These are phyloP conservation scores for Globisporangium radiosum DNA, from an alignment of 352 stramenopile species.

Conservation along the genomic window DNA sequence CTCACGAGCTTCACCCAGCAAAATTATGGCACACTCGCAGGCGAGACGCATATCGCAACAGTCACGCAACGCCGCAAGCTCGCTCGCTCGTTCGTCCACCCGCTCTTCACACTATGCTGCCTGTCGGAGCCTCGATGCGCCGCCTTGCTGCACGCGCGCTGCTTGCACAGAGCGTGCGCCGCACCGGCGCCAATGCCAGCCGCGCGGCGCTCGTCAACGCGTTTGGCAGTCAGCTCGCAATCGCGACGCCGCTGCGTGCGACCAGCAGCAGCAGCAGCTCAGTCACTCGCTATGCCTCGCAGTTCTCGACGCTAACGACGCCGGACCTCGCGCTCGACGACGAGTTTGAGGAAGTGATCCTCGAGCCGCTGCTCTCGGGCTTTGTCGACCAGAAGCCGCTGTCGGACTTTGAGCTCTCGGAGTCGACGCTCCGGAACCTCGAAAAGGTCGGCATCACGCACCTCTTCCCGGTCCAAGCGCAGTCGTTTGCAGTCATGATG, in stretches of 20 bases:
- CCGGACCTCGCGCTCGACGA: constrained; percentile 15
- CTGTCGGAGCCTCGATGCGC: constrained; percentile 22
- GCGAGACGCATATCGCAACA: constrained; percentile 8
- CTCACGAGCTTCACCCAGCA: too few species aligned
- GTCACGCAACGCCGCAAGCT: constrained; percentile 6
- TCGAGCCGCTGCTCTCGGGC: constrained; percentile 38
- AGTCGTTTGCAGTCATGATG: constrained; percentile 83
- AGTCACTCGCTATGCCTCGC: background rate
- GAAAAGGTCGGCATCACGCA: constrained; percentile 62
- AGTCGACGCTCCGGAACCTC: constrained; percentile 51
- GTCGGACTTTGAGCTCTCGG: constrained; percentile 57
- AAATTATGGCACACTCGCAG: too few species aligned
- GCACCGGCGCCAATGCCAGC: background rate
- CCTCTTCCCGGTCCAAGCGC: constrained; percentile 76
- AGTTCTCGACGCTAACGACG: constrained; percentile 6
- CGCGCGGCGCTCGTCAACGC: too few species aligned
- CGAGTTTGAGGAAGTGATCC: constrained; percentile 33
- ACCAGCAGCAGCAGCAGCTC: too few species aligned
- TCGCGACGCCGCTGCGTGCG: too few species aligned
- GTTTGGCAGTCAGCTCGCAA: too few species aligned
- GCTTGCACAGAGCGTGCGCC: constrained; percentile 2
- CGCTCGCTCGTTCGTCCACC: constrained; percentile 1
- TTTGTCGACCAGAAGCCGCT: constrained; percentile 75
- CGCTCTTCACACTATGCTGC: constrained; percentile 17
- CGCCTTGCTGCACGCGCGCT: constrained; percentile 15